Evolutionary conservation across 768 basidiomycete species (phyloP).

Genomic region (Plicaturopsis crispa): DNA sequence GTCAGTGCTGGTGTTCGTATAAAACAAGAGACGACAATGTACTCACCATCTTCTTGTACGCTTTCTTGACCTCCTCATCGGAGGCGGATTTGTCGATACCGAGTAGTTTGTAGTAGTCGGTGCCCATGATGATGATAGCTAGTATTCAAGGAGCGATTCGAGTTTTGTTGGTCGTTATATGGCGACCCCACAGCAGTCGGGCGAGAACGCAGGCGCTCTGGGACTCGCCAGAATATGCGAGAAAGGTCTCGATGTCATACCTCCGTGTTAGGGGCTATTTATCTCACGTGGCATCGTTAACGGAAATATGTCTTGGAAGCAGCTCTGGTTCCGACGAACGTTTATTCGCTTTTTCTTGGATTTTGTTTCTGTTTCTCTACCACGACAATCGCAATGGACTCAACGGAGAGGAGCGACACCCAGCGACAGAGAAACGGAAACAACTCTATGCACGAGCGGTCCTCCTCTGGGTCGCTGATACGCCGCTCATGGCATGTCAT

Average conservation of each 20-base stretch:
- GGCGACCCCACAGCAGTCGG: too few relatives aligned
- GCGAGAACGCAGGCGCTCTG: constrained; percentile 1
- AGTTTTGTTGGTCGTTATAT: too few relatives aligned
- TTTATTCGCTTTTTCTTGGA: too few relatives aligned
- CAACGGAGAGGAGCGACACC: too few relatives aligned
- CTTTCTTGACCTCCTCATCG: constrained; percentile 88
- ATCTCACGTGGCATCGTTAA: too few relatives aligned
- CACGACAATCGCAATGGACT: constrained; percentile 1
- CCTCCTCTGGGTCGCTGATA: constrained; percentile 33
- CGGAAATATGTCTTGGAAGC: too few relatives aligned
- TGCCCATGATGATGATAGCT: constrained; percentile 55
- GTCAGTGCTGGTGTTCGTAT: constrained; percentile 6
- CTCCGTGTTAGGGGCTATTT: constrained; percentile 9
- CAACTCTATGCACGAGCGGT: too few relatives aligned
- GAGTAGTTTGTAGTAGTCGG: constrained; percentile 84
- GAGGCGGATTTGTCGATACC: constrained; percentile 65
- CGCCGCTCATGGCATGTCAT: constrained; percentile 59
- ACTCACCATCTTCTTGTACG: constrained; percentile 88
- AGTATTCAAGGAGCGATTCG: too few relatives aligned
- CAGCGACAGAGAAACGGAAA: too few relatives aligned
- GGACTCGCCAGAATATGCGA: constrained; percentile 24
- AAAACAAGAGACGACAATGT: neutral
- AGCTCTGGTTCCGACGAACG: too few relatives aligned
- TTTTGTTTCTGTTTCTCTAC: too few relatives aligned
- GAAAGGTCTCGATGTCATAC: constrained; percentile 17